Conservation (phyloP, 768 basidiomycete species). For the Auriculariales sp. region DNA sequence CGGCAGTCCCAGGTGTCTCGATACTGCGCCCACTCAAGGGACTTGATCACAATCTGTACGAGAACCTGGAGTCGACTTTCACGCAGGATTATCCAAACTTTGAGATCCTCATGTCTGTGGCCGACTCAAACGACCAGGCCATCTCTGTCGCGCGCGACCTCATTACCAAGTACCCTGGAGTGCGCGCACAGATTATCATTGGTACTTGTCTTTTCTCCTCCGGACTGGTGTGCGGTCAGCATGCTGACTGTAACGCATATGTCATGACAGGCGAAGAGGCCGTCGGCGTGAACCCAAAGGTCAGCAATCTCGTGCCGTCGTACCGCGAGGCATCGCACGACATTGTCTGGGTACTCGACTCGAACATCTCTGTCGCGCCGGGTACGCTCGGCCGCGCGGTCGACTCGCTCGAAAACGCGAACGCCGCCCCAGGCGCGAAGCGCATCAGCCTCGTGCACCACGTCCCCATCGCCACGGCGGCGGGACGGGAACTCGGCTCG, state of each 20-base stretch:
- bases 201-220: constrained; percentile 31
- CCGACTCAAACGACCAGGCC: constrained; percentile 80
- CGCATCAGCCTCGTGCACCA: constrained; percentile 86
- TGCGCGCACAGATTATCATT: constrained; percentile 59
- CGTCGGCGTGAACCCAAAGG: constrained; percentile 91
- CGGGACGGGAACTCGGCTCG: constrained; percentile 59
- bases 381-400: constrained; percentile 77
- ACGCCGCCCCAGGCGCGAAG: constrained; percentile 18
- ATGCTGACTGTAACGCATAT: not conserved
- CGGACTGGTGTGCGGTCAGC: not conserved
- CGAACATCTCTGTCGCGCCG: constrained; percentile 70
- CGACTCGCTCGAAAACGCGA: constrained; percentile 35
- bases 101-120: constrained; percentile 84
- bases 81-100: constrained; percentile 81
- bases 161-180: constrained; percentile 59
- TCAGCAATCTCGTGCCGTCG: constrained; percentile 85
- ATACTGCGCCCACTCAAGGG: constrained; percentile 92
- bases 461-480: constrained; percentile 75
- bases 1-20: constrained; percentile 69
- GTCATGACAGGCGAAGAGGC: constrained; percentile 49
- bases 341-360: constrained; percentile 93
- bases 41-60: constrained; percentile 87
- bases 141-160: constrained; percentile 69
- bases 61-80: constrained; percentile 91
- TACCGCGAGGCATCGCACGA: constrained; percentile 73